Evolutionary conservation across 2,329 filamentous ascomycete species (phyloP), one percentile per base, ranked within the genome.

Genomic region (Amauroascus verrucosus): DNA sequence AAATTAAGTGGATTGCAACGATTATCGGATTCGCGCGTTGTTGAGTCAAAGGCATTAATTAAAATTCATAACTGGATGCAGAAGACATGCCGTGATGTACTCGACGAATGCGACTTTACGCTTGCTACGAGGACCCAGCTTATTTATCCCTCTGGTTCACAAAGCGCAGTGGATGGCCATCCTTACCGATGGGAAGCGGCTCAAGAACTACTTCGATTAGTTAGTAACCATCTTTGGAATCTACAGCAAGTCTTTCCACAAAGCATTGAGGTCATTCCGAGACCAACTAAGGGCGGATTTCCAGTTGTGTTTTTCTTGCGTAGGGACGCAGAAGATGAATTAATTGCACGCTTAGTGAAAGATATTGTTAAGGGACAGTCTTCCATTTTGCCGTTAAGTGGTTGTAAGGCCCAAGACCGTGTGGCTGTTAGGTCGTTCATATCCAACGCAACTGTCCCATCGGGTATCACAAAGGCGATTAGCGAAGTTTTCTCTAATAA

Each of bases 71-170:
- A 63, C 0, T 79, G 76, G 69, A 62, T 85, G 5, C 67, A 76
- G 1, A 54, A 56, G 0, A 60, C 68, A 1, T 77, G 73, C 2
- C 73, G 82, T 0, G 83, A 87, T 60, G 70, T 72, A 1, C 69
- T 85, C 0, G 81, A 85, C 51, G 81, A 85, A 64, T 80, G 77
- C 37, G 82, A 85, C 43, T 80, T 84, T 54, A 80, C 79, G 49
- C 76, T 84, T 28, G 79, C 74, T 38, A 71, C 75, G 1, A 77
- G 76, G 43, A 82, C 81, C 33, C 80, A 85, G 59, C 64, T 85
- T 0, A 70, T 84, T 0, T 84, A 85, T 54, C 82, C 81, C 0
- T 75, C 83, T 56, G 82, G 81, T 0, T 56, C 62, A 0, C 77
- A 82, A 54, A 60, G 63, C 1, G 58, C 74, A 0, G 68, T 83